phyloP scores from a whole-genome alignment of 2,329 filamentous ascomycete species.

The Stylonectria norvegica region DNA sequence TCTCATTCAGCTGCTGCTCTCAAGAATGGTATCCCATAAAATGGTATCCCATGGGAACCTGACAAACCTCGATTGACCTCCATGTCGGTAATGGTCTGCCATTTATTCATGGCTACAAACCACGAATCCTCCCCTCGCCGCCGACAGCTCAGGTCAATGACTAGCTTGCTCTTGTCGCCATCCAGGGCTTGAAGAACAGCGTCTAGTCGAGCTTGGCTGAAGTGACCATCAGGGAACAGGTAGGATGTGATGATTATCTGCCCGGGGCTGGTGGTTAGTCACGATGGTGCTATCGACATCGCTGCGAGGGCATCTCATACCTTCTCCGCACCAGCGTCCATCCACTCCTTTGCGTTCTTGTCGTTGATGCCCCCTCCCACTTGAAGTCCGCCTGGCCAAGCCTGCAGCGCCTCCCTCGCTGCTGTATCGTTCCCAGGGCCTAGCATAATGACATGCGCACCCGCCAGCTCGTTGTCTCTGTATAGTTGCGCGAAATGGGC shows the following conservation, averaged over 20 bases:
- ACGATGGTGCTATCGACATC: constrained; percentile 7
- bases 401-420: constrained; percentile 69
- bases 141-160: constrained; percentile 93
- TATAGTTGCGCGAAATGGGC: constrained; percentile 81
- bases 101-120: constrained; percentile 99
- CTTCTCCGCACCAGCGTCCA: constrained; percentile 84
- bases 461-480: constrained; percentile 66
- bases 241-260: constrained; percentile 97
- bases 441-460: constrained; percentile 95
- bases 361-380: constrained; percentile 93
- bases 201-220: constrained; percentile 73
- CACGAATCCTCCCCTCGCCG: constrained; percentile 68
- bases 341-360: constrained; percentile 79
- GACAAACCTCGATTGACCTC: constrained; percentile 79
- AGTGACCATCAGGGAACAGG: constrained; percentile 80
- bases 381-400: constrained; percentile 80
- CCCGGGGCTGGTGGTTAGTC: constrained; percentile 15
- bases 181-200: constrained; percentile 69
- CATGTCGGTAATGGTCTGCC: constrained; percentile 97
- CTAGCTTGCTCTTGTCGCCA: constrained; percentile 74
- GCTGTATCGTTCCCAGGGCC: constrained; percentile 82
- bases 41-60: no score
- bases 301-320: constrained; percentile 43
- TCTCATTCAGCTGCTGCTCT: constrained; percentile 10
- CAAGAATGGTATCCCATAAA: not conserved